A percentile compares a stretch with the other conserved stretches of the same genome.
Conservation (phyloP, 2,329 filamentous ascomycete species). For the Verticillium nubilum region DNA sequence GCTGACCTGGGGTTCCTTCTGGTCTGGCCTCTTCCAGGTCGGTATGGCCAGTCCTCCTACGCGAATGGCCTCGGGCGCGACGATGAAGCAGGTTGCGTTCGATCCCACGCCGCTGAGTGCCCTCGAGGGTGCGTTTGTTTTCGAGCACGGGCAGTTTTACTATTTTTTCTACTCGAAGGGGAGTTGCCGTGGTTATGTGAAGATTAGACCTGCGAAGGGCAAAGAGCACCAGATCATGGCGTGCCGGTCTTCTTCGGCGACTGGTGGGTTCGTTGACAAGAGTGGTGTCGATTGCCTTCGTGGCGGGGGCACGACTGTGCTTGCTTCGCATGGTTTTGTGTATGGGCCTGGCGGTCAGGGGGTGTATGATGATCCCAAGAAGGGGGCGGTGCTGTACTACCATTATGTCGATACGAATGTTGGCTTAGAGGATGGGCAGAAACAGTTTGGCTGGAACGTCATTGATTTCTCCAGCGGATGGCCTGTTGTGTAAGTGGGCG, state of each 20-base stretch:
- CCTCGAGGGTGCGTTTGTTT: slow-evolving; percentile 52
- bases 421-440: slow-evolving; percentile 31
- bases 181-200: slow-evolving; percentile 56
- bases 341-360: slow-evolving; percentile 62
- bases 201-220: slow-evolving; percentile 42
- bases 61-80: slow-evolving; percentile 14
- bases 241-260: slow-evolving; percentile 49
- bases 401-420: slow-evolving; percentile 30
- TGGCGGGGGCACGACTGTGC: slow-evolving; percentile 57
- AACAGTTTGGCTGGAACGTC: slow-evolving; percentile 46
- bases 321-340: slow-evolving; percentile 52
- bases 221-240: slow-evolving; percentile 63
- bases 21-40: slow-evolving; percentile 58
- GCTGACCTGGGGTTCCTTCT: slow-evolving; percentile 65
- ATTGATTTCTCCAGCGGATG: slow-evolving; percentile 43
- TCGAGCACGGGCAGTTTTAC: slow-evolving; percentile 49
- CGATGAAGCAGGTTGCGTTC: slow-evolving; percentile 30
- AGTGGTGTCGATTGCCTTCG: slow-evolving; percentile 46
- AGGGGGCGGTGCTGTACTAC: slow-evolving; percentile 38
- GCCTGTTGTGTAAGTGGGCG: slow-evolving; percentile 26
- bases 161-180: slow-evolving; percentile 61
- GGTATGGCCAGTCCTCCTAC: slow-evolving; percentile 33
- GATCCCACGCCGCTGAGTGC: slow-evolving; percentile 36
- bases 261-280: slow-evolving; percentile 52
- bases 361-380: slow-evolving; percentile 24